Base-by-base conservation (phyloP, 139 green algal genomes). In the Chlamydomonas applanata region DNA sequence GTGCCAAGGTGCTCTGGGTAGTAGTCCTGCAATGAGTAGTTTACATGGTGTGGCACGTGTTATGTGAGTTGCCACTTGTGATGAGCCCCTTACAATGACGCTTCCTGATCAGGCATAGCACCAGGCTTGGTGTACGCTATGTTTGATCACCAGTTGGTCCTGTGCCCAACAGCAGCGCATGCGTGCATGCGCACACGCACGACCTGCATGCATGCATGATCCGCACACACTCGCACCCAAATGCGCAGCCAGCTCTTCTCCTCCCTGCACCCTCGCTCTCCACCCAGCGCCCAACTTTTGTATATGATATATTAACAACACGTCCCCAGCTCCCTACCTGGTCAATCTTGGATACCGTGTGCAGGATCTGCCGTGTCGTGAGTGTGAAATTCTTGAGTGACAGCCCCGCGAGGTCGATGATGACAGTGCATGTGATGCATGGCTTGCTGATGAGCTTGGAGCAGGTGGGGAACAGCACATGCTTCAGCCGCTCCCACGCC, bases 1-100 rank as follows among this genome's bases (percentile, higher is more conserved):
- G 9, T 61, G 4, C 83, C 86, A 56, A 91, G 77, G 45, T 79
- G 75, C 72, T 91, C 86, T 24, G 83, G 85, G 68, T 88, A 91
- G 61, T 87, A 83, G 74, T 89, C 83, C 75, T 90, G 74, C 35
- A 66, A 53, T 22, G 16, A 68, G 46, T 56, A 14, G 17, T 56
- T 24, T n/a, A n/a, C n/a, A n/a, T n/a, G n/a, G n/a, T n/a, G n/a
- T n/a, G n/a, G n/a, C n/a, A n/a, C n/a, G n/a, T n/a, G n/a, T n/a
- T n/a, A n/a, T n/a, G n/a, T n/a, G n/a, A n/a, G n/a, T n/a, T n/a
- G n/a, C n/a, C n/a, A n/a, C n/a, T n/a, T n/a, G n/a, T n/a, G n/a
- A n/a, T n/a, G n/a, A n/a, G n/a, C n/a, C n/a, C n/a, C n/a, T n/a
- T n/a, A n/a, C n/a, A n/a, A n/a, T n/a, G n/a, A n/a, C n/a, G n/a